phyloP scores from a whole-genome alignment of 495 filamentous ascomycete species.

The Aspergillus bridgeri region DNA sequence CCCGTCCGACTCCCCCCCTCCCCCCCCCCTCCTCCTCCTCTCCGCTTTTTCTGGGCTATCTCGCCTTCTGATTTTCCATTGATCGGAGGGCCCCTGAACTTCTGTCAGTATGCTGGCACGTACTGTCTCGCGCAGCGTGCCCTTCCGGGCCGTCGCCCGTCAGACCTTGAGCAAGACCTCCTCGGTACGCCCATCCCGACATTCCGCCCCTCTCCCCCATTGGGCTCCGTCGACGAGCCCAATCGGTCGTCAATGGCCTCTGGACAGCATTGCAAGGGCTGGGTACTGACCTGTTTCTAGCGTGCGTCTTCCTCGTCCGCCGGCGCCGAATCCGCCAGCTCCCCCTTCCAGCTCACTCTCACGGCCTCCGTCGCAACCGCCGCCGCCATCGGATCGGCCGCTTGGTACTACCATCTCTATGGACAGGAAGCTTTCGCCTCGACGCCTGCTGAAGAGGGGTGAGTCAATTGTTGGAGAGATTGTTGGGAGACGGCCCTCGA shows the following conservation, averaged over 20 bases:
- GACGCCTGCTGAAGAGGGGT: slow-evolving; percentile 98
- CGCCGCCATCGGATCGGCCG: slow-evolving; percentile 79
- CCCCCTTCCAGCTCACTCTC: slow-evolving; percentile 63
- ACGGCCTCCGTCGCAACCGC: slow-evolving; percentile 80
- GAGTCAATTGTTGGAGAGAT: slow-evolving; percentile 39
- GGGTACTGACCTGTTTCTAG: slow-evolving; percentile 31
- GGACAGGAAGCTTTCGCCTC: slow-evolving; percentile 81
- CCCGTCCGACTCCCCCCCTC: slow-evolving; percentile 27
- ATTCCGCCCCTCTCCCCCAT: slow-evolving; percentile 23
- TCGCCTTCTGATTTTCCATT: slow-evolving; percentile 31
- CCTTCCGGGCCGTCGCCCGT: slow-evolving; percentile 65
- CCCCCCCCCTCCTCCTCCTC: slow-evolving; percentile 28
- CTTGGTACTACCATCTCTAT: slow-evolving; percentile 65
- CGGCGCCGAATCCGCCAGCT: slow-evolving; percentile 47
- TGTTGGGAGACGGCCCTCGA: slow-evolving; percentile 13
- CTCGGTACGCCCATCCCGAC: slow-evolving; percentile 40
- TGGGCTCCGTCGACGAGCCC: slow-evolving; percentile 26
- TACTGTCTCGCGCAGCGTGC: slow-evolving; percentile 75
- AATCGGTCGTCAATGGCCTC: slow-evolving; percentile 26
- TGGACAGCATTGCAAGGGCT: slow-evolving; percentile 1
- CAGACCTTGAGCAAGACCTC: slow-evolving; percentile 48
- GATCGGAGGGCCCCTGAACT: slow-evolving; percentile 41
- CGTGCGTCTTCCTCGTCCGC: slow-evolving; percentile 48
- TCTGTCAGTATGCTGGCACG: slow-evolving; percentile 75
- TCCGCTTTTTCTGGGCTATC: slow-evolving; percentile 31